Evolutionary conservation across 805 yeast genomes (phyloP).

Genomic region (Metschnikowia lochheadii): DNA sequence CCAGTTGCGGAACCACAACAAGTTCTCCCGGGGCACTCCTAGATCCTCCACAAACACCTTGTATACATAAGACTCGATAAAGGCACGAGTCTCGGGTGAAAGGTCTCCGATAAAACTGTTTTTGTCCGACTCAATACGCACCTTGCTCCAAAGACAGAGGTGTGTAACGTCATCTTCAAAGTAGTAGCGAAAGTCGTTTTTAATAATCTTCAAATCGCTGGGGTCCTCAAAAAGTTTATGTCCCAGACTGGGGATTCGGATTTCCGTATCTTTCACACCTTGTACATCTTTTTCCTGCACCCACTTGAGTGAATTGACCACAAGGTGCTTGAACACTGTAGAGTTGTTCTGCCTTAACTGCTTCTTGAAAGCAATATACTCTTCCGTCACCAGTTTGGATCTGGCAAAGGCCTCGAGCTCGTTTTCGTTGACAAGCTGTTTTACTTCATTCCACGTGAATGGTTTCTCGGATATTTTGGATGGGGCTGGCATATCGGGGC

Average conservation of each 20-base stretch:
- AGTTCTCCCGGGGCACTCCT: slow-evolving; percentile 35
- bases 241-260: slow-evolving; percentile 26
- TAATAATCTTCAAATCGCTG: slow-evolving; percentile 42
- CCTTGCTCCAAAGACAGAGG: slow-evolving; percentile 65
- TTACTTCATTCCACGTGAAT: slow-evolving; percentile 45
- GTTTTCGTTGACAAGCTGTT: slow-evolving; percentile 35
- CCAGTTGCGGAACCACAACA: slow-evolving; percentile 72
- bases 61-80: slow-evolving; percentile 44
- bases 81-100: slow-evolving; percentile 34
- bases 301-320: slow-evolving; percentile 52
- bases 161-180: slow-evolving; percentile 51
- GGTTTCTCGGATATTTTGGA: slow-evolving; percentile 35
- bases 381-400: slow-evolving; percentile 37
- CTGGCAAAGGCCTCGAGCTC: slow-evolving; percentile 48
- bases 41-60: slow-evolving; percentile 47
- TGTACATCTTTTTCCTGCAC: slow-evolving; percentile 23
- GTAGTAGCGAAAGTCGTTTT: slow-evolving; percentile 66
- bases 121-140: slow-evolving; percentile 50
- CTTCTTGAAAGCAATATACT: slow-evolving; percentile 45
- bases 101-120: slow-evolving; percentile 50
- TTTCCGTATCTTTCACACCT: slow-evolving; percentile 16
- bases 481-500: slow-evolving; percentile 36
- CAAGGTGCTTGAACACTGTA: slow-evolving; percentile 46
- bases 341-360: slow-evolving; percentile 30
- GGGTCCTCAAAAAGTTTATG: slow-evolving; percentile 39